A percentile compares a stretch with the other conserved stretches of the same genome.
Evolutionary conservation across 306 rosid species (phyloP).

Genomic region (Geum urbanum): DNA sequence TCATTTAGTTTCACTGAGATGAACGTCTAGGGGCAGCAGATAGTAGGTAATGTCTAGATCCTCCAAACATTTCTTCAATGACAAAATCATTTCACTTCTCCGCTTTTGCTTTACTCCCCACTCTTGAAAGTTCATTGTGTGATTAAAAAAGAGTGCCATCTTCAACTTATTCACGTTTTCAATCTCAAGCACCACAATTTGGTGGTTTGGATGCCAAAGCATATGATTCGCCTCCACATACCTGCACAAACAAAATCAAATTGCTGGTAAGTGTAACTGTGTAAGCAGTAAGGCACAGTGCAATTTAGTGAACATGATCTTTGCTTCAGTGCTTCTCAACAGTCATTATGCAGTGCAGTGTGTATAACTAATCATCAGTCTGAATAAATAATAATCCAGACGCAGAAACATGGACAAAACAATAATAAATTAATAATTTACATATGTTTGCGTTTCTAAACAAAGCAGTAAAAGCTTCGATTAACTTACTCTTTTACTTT

Average conservation of each 20-base stretch:
- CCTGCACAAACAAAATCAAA: constrained; percentile 37
- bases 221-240: constrained; percentile 58
- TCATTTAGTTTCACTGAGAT: constrained; percentile 39
- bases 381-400: not conserved
- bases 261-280: not conserved
- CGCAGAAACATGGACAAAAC: not conserved
- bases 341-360: not conserved
- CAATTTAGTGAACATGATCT: too few relatives aligned
- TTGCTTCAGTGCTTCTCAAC: not conserved
- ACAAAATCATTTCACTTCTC: constrained; percentile 61
- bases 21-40: constrained; percentile 71
- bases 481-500: constrained; percentile 48
- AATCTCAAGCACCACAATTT: constrained; percentile 55
- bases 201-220: constrained; percentile 64
- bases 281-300: not conserved
- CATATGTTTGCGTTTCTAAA: not conserved
- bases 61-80: constrained; percentile 71
- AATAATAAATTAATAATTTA: not conserved
- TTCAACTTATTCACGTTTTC: constrained; percentile 67
- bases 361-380: not conserved
- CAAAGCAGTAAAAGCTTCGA: not conserved
- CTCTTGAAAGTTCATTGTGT: constrained; percentile 87
- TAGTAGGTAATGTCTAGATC: constrained; percentile 66
- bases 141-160: constrained; percentile 50
- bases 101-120: constrained; percentile 60